phyloP scores from a whole-genome alignment of 192 early-diverging fungal genomes.

The Coemansia umbellata region DNA sequence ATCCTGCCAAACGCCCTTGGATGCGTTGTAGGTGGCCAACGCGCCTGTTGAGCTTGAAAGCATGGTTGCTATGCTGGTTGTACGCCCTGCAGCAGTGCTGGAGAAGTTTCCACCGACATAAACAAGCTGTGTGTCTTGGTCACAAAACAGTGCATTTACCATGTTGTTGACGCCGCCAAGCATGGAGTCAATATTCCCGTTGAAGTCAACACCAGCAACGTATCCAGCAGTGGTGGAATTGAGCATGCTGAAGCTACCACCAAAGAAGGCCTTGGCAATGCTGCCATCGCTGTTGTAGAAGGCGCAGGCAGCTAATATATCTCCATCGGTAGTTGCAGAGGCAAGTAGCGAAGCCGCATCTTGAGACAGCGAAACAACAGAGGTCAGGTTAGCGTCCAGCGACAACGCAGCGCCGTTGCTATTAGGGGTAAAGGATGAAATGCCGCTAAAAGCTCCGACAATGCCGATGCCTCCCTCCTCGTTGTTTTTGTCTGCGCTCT shows the following conservation, averaged over 20 bases:
- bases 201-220: slow-evolving; percentile 26
- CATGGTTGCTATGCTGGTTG: slow-evolving; percentile 21
- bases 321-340: slow-evolving; percentile 18
- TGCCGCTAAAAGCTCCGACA: slow-evolving; percentile 48
- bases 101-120: slow-evolving; percentile 53
- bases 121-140: slow-evolving; percentile 32
- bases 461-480: slow-evolving; percentile 47
- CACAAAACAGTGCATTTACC: slow-evolving; percentile 47
- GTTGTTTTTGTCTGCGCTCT: neutral
- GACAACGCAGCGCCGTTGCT: slow-evolving; percentile 18
- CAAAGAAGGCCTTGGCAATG: slow-evolving; percentile 29
- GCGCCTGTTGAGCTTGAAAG: slow-evolving; percentile 29
- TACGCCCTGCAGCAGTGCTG: slow-evolving; percentile 19
- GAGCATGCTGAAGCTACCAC: slow-evolving; percentile 37
- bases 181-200: slow-evolving; percentile 33
- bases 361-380: slow-evolving; percentile 35
- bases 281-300: slow-evolving; percentile 34
- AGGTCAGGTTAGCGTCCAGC: slow-evolving; percentile 29
- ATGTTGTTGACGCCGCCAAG: slow-evolving; percentile 40
- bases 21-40: slow-evolving; percentile 28
- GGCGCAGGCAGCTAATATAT: slow-evolving; percentile 31
- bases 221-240: slow-evolving; percentile 29
- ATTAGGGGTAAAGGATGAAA: slow-evolving; percentile 36
- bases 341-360: slow-evolving; percentile 27
- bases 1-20: slow-evolving; percentile 46